Percentiles rank a stretch among this genome's conserved stretches.
Conservation (phyloP, 345 rosid species). For the Gossypium sturtianum region DNA sequence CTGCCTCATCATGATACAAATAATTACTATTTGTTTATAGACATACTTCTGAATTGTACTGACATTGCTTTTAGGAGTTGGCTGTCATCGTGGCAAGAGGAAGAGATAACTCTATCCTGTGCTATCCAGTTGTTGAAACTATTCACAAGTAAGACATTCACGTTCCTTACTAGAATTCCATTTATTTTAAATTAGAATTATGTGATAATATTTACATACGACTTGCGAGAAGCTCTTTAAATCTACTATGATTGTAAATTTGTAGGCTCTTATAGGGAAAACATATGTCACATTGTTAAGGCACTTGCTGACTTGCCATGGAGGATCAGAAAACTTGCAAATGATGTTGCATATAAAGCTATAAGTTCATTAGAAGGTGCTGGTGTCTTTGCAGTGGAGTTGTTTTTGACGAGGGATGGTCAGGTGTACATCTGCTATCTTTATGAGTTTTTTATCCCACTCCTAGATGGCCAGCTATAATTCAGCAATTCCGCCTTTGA, state of each 20-base stretch:
- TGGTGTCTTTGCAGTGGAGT: conserved; percentile 93
- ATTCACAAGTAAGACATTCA: conserved; percentile 55
- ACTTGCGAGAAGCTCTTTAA: neutral
- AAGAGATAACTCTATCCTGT: conserved; percentile 68
- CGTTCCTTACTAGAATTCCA: conserved; percentile 8
- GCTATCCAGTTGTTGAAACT: conserved; percentile 92
- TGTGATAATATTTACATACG: neutral
- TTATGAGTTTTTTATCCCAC: neutral
- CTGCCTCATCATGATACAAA: neutral
- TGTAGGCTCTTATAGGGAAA: conserved; percentile 51
- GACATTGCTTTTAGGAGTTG: conserved; percentile 44
- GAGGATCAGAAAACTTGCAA: conserved; percentile 74
- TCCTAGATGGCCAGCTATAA: neutral
- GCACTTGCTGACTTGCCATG: conserved; percentile 85
- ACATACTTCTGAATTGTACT: neutral
- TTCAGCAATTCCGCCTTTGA: neutral
- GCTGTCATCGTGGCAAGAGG: conserved; percentile 95
- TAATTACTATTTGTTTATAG: neutral
- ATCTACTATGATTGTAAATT: conserved; percentile 5
- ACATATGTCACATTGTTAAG: conserved; percentile 91
- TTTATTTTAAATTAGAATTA: neutral
- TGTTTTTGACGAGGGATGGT: conserved; percentile 71
- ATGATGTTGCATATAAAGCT: conserved; percentile 73
- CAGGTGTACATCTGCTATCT: conserved; percentile 46
- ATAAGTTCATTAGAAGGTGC: conserved; percentile 88